Percentiles rank a stretch among this genome's conserved stretches.
Evolutionary conservation across 164 flowering plant genomes (phyloP).

Genomic region (Vitis amurensis): DNA sequence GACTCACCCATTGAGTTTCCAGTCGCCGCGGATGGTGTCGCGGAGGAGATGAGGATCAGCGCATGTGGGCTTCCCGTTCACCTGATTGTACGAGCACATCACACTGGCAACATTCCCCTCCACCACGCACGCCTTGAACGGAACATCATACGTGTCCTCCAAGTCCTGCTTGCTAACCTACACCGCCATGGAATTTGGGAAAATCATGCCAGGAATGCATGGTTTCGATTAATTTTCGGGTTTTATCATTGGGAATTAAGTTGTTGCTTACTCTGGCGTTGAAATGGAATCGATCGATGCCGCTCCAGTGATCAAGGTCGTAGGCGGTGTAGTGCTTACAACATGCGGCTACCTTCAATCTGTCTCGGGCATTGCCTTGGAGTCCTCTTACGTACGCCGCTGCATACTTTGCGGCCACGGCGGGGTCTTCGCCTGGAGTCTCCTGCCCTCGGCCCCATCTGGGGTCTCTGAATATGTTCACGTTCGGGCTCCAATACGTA

Average conservation of each 20-base stretch:
- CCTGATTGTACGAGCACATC: constrained; percentile 81
- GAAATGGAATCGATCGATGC: constrained; percentile 66
- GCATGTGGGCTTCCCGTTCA: constrained; percentile 73
- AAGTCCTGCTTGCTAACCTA: constrained; percentile 71
- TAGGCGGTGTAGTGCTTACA: constrained; percentile 88
- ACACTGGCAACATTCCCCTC: constrained; percentile 72
- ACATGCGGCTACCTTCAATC: constrained; percentile 72
- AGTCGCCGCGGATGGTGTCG: constrained; percentile 56
- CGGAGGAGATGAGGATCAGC: constrained; percentile 59
- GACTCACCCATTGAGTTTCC: constrained; percentile 63
- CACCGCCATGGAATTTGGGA: neutral
- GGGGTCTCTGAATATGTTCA: constrained; percentile 75
- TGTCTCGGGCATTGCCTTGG: constrained; percentile 44
- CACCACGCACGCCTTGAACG: constrained; percentile 60
- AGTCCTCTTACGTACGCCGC: constrained; percentile 68
- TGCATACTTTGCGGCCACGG: constrained; percentile 51
- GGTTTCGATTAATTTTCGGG: neutral
- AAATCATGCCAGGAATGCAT: too few relatives aligned
- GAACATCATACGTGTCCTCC: constrained; percentile 65
- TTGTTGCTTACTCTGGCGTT: constrained; percentile 57
- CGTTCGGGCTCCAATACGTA: constrained; percentile 85
- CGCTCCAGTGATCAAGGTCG: constrained; percentile 76
- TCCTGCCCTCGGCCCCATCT: constrained; percentile 87
- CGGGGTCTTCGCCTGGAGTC: constrained; percentile 85
- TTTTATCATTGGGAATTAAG: neutral